A percentile compares a stretch with the other conserved stretches of the same genome.
phyloP scores from a whole-genome alignment of 192 early-diverging fungal genomes.

The Nowakowskiella sp. region DNA sequence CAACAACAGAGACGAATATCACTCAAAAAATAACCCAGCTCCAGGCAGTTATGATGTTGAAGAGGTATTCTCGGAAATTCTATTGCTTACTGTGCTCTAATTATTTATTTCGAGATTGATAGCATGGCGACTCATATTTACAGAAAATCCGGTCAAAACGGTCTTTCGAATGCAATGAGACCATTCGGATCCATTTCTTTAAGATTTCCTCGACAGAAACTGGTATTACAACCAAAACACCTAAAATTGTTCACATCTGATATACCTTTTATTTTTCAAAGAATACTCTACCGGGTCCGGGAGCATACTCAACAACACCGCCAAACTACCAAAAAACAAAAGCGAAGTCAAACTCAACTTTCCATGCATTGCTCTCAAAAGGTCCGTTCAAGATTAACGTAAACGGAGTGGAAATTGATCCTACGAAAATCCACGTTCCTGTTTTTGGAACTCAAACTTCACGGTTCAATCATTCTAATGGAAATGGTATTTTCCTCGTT shows the following conservation, averaged over 20 bases:
- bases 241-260: neutral
- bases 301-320: constrained; percentile 14
- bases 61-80: constrained; percentile 12
- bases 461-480: constrained; percentile 24
- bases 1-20: constrained; percentile 9
- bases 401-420: constrained; percentile 18
- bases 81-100: neutral
- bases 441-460: constrained; percentile 51
- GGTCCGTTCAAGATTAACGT: constrained; percentile 22
- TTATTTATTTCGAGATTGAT: constrained; percentile 24
- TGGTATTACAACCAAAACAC: neutral
- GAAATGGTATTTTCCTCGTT: constrained; percentile 6
- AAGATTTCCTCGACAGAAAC: constrained; percentile 21
- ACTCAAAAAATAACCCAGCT: constrained; percentile 18
- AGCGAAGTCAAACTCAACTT: constrained; percentile 1
- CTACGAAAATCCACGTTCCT: constrained; percentile 31
- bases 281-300: constrained; percentile 33
- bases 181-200: constrained; percentile 34
- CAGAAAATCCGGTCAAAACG: constrained; percentile 8
- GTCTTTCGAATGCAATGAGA: constrained; percentile 1
- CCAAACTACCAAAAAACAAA: neutral
- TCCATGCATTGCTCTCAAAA: constrained; percentile 8
- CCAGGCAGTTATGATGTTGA: constrained; percentile 40
- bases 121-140: constrained; percentile 13
- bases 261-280: constrained; percentile 1